Evolutionary conservation across 2,329 filamentous ascomycete species (phyloP), one percentile per base, ranked within the genome.

Genomic region (Periconia sp.): DNA sequence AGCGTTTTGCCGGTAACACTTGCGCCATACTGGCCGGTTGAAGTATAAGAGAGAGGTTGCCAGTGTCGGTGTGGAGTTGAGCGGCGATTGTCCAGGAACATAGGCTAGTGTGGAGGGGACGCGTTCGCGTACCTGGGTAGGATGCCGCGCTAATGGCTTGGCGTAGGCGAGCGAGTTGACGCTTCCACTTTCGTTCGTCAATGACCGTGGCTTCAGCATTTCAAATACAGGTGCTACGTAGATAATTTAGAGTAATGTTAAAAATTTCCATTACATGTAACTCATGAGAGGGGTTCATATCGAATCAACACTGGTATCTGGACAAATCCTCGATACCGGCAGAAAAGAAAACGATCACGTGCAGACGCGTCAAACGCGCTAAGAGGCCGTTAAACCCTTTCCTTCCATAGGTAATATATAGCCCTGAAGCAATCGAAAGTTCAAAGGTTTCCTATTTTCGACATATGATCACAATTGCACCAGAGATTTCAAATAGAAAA

Each of bases 1-100:
- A 59, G n/a, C 71, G 69, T 61, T 73, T 73, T 19, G 64, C 61
- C 45, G 65, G 63, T 54, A 66, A 62, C 52, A 65, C 64, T 19
- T 61, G 62, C 44, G 66, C 67, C 64, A 69, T 70, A 11, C 27
- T 50, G 50, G 52, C 23, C 55, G 14, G 33, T 46, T 14, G 35
- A 51, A 19, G 8, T 27, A 27, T 46, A 41, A 49, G 35, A 17
- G 49, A 41, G 5, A 43, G 35, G 20, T 43, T 49, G 19, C 18
- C 17, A 30, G 20, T 43, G 47, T 23, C 44, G 17, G 20, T 23
- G 31, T 41, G 37, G 20, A 23, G 18, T 6, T 23, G 42, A 44
- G 42, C 42, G 42, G 18, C n/a, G 27, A 14, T 30, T 11, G 11
- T 30, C 9, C n/a, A n/a, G n/a, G n/a, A n/a, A n/a, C n/a, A n/a